A percentile compares a stretch with the other conserved stretches of the same genome.
Conservation (phyloP, 1,284 basidiomycete species). For the Cerrena zonata region DNA sequence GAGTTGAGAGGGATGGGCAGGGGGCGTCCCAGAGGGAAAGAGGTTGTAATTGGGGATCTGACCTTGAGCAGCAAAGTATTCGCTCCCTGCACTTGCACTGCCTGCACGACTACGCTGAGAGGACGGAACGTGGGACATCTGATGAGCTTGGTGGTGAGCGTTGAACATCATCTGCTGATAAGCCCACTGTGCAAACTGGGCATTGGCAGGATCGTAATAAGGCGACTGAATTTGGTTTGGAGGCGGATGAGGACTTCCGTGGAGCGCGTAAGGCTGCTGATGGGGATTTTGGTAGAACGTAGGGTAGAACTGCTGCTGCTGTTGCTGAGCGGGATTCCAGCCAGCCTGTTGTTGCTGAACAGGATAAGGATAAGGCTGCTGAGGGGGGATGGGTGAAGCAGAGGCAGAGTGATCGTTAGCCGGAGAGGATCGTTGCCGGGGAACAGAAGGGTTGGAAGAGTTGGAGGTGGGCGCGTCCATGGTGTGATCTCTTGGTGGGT, state of each 20-base stretch:
- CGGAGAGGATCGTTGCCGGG: conserved; percentile 53
- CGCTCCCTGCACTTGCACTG: conserved; percentile 33
- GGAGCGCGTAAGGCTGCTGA: conserved; percentile 44
- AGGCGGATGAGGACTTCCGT: conserved; percentile 42
- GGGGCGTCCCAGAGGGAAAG: conserved; percentile 66
- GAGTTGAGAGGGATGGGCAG: conserved; percentile 47
- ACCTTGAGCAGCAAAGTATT: conserved; percentile 50
- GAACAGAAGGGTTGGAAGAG: conserved; percentile 31
- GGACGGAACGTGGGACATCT: conserved; percentile 34
- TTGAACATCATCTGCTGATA: conserved; percentile 84
- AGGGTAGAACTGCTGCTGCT: conserved; percentile 67
- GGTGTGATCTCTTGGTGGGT: conserved; percentile 50
- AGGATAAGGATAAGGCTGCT: conserved; percentile 37
- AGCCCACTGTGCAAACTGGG: conserved; percentile 76
- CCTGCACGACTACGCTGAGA: conserved; percentile 31
- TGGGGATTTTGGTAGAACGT: conserved; percentile 66
- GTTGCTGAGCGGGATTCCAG: conserved; percentile 59
- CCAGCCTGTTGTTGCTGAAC: conserved; percentile 41
- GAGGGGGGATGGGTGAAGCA: conserved; percentile 25
- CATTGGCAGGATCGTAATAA: conserved; percentile 70
- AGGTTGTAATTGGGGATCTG: conserved; percentile 52
- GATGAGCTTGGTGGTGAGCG: conserved; percentile 53
- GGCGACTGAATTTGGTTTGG: conserved; percentile 44
- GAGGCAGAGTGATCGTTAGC: conserved; percentile 41
- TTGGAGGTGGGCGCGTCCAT: conserved; percentile 51